Percentiles rank a stretch among this genome's conserved stretches.
Conservation (phyloP, 2,329 filamentous ascomycete genomes). For the Didymella exigua region DNA sequence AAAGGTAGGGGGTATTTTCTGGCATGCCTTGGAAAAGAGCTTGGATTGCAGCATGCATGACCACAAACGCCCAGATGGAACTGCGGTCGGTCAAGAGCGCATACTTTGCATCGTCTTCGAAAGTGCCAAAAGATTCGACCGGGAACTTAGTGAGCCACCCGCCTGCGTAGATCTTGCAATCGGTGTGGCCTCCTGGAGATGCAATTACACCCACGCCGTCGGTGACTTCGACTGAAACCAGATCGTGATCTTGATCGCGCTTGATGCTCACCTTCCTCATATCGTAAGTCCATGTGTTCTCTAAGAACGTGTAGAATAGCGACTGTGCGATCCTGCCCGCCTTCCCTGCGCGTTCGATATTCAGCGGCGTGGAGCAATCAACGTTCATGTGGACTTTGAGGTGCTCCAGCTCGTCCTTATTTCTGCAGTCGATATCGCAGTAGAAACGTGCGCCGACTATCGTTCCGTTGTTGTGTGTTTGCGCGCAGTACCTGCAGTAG, state of each 20-base stretch:
- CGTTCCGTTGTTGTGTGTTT: background rate
- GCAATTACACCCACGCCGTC: constrained; percentile 14
- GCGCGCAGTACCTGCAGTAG: constrained; percentile 12
- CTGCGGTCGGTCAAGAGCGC: constrained; percentile 18
- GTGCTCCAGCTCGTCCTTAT: constrained; percentile 13
- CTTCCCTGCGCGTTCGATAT: constrained; percentile 11
- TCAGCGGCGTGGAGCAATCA: background rate
- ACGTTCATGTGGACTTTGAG: constrained; percentile 3
- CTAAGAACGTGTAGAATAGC: constrained; percentile 21
- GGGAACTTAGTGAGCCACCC: constrained; percentile 23
- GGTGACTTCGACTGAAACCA: constrained; percentile 15
- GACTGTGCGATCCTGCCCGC: constrained; percentile 19
- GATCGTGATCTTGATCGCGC: constrained; percentile 3
- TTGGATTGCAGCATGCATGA: constrained; percentile 20
- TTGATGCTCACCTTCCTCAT: constrained; percentile 11
- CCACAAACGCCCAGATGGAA: constrained; percentile 22
- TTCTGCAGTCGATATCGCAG: constrained; percentile 11
- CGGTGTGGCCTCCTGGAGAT: constrained; percentile 10
- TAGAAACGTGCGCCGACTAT: constrained; percentile 10
- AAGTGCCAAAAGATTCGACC: background rate
- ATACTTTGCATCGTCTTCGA: constrained; percentile 12
- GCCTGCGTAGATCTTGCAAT: constrained; percentile 14
- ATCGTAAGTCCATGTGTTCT: constrained; percentile 26
- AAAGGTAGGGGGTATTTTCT: too few species aligned
- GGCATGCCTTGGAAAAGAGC: constrained; percentile 20